Percentiles rank a stretch among this genome's conserved stretches.
These are phyloP conservation scores for Talaromyces albobiverticillius DNA, from an alignment of 2,329 filamentous ascomycete species.

Conservation along the genomic window DNA sequence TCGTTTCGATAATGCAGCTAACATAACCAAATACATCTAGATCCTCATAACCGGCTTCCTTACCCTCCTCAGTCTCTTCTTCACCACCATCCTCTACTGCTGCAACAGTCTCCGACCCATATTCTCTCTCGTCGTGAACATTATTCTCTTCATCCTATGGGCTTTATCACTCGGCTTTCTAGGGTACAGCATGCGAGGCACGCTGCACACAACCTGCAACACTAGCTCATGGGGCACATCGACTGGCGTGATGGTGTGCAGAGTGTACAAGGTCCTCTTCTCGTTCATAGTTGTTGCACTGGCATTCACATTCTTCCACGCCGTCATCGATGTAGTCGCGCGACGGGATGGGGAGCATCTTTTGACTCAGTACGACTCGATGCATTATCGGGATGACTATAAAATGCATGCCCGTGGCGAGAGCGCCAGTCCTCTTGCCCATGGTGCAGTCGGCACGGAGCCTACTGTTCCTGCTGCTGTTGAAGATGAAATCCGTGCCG, in stretches of 20 bases:
- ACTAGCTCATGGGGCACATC: conserved; percentile 52
- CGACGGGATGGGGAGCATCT: conserved; percentile 42
- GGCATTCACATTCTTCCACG: conserved; percentile 46
- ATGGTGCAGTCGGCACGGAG: background rate
- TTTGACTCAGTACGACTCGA: conserved; percentile 47
- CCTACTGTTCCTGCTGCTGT: background rate
- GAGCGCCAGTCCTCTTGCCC: conserved; percentile 17
- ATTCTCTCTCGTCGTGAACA: conserved; percentile 51
- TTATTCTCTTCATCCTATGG: conserved; percentile 51
- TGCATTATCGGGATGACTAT: conserved; percentile 29
- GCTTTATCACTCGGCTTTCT: conserved; percentile 50
- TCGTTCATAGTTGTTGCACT: conserved; percentile 51
- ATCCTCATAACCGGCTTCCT: conserved; percentile 52
- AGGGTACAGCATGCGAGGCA: conserved; percentile 53
- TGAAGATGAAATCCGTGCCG: background rate
- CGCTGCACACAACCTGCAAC: conserved; percentile 52
- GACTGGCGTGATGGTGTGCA: conserved; percentile 55
- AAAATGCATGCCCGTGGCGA: conserved; percentile 30
- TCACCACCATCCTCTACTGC: conserved; percentile 52
- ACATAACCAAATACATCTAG: conserved; percentile 31
- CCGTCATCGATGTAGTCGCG: conserved; percentile 52
- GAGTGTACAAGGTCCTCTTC: conserved; percentile 60
- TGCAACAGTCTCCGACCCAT: conserved; percentile 51
- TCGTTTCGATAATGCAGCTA: background rate
- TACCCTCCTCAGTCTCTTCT: conserved; percentile 47